Evolutionary conservation across 2,329 filamentous ascomycete genomes (phyloP).

Genomic region (Colletotrichum aenigma): DNA sequence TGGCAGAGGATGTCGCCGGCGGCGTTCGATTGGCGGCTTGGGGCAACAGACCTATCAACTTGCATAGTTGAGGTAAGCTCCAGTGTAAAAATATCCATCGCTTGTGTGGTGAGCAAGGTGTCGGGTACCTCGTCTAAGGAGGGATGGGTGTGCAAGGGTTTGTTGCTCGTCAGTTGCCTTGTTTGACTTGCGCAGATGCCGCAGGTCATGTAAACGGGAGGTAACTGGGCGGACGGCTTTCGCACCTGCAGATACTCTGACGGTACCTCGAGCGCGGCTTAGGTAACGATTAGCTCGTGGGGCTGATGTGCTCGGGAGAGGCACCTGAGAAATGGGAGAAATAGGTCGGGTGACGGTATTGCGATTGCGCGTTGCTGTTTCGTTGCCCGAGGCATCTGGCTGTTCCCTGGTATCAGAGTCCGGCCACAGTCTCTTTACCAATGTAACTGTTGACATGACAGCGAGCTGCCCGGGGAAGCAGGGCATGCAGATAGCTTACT

Average conservation of each 20-base stretch:
- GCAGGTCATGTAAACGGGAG: not conserved
- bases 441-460: not conserved
- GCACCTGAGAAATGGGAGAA: not conserved
- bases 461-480: not conserved
- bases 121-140: not conserved
- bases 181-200: not conserved
- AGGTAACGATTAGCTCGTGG: slow-evolving; percentile 12
- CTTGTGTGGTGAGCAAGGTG: not conserved
- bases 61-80: not conserved
- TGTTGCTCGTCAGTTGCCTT: not conserved
- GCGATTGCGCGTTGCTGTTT: not conserved
- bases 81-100: not conserved
- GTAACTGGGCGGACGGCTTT: not conserved
- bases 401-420: not conserved
- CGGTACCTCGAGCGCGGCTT: not conserved
- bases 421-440: not conserved
- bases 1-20: slow-evolving; percentile 4
- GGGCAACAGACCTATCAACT: not conserved
- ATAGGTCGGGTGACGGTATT: not conserved
- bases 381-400: not conserved
- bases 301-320: not conserved
- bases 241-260: not conserved
- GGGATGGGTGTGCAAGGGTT: not conserved
- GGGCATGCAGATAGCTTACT: not conserved
- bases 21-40: slow-evolving; percentile 5